Percentiles rank a stretch among this genome's conserved stretches.
These are phyloP conservation scores for Wickerhamomyces queroliae DNA, from an alignment of 805 yeast genomes.

Conservation along the genomic window DNA sequence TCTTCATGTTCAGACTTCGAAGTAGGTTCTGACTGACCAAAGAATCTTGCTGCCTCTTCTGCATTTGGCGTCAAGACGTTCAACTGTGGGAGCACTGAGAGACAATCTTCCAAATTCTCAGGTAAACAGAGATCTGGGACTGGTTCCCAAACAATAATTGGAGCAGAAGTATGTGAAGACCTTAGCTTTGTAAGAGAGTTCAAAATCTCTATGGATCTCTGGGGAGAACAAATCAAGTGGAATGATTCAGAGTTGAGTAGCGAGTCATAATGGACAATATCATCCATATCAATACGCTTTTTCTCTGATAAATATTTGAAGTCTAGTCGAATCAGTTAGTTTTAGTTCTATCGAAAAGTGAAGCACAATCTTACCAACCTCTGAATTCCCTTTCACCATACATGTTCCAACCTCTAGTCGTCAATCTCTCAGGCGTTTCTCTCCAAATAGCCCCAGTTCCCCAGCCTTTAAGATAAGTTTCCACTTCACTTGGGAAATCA, in stretches of 20 bases:
- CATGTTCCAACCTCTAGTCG: slow-evolving; percentile 78
- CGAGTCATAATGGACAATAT: slow-evolving; percentile 35
- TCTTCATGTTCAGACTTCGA: slow-evolving; percentile 33
- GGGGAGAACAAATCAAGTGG: slow-evolving; percentile 75
- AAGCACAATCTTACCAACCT: slow-evolving; percentile 2
- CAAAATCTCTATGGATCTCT: slow-evolving; percentile 47
- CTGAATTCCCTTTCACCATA: slow-evolving; percentile 62
- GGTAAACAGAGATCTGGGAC: slow-evolving; percentile 69
- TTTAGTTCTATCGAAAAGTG: no score
- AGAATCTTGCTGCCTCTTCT: slow-evolving; percentile 69
- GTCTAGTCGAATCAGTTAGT: slow-evolving; percentile 21
- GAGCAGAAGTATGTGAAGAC: slow-evolving; percentile 5
- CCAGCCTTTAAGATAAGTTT: slow-evolving; percentile 50
- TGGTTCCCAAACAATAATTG: slow-evolving; percentile 77
- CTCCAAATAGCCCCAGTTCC: slow-evolving; percentile 54
- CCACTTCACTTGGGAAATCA: slow-evolving; percentile 59
- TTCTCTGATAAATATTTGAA: slow-evolving; percentile 63
- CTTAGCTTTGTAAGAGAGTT: slow-evolving; percentile 20
- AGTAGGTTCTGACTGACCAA: slow-evolving; percentile 40
- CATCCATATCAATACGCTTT: slow-evolving; percentile 50
- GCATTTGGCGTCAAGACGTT: slow-evolving; percentile 79
- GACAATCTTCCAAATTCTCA: slow-evolving; percentile 36
- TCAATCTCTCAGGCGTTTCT: slow-evolving; percentile 42
- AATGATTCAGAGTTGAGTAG: slow-evolving; percentile 39
- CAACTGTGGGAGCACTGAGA: slow-evolving; percentile 35